phyloP scores from a whole-genome alignment of 371 early-diverging fungal species.

The Actinomortierella wolfii region DNA sequence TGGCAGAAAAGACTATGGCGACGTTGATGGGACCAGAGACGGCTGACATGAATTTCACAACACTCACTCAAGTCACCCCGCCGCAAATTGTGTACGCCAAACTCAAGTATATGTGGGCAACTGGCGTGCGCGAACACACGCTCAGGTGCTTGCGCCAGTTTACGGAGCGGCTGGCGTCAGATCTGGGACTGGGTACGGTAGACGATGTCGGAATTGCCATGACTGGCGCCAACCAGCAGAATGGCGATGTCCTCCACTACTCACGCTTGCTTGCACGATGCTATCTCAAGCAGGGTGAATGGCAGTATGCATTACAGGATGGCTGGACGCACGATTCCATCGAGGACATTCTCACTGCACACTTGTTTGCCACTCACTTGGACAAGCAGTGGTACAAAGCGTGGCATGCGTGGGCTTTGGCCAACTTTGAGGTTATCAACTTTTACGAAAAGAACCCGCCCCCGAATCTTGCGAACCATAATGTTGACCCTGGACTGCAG shows the following conservation, averaged over 20 bases:
- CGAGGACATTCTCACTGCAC: slow-evolving; percentile 82
- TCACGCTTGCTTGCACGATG: slow-evolving; percentile 83
- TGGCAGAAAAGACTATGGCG: slow-evolving; percentile 82
- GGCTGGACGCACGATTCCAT: slow-evolving; percentile 76
- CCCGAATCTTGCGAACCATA: slow-evolving; percentile 28
- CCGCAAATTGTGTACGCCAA: slow-evolving; percentile 93
- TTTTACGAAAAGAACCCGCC: slow-evolving; percentile 63
- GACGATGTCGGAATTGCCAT: slow-evolving; percentile 64
- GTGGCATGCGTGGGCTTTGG: slow-evolving; percentile 98
- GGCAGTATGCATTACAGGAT: slow-evolving; percentile 85
- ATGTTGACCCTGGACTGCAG: slow-evolving; percentile 37
- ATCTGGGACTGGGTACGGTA: slow-evolving; percentile 52
- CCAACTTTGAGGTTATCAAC: slow-evolving; percentile 91
- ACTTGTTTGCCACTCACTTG: slow-evolving; percentile 87
- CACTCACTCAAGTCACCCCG: slow-evolving; percentile 53
- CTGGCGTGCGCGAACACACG: slow-evolving; percentile 63
- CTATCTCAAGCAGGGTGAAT: slow-evolving; percentile 92
- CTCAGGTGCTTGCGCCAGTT: slow-evolving; percentile 67
- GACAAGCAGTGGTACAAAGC: slow-evolving; percentile 97
- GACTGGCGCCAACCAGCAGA: slow-evolving; percentile 56
- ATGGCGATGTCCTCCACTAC: slow-evolving; percentile 58
- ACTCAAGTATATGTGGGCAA: slow-evolving; percentile 94
- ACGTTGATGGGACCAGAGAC: slow-evolving; percentile 64
- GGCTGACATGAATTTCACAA: slow-evolving; percentile 42
- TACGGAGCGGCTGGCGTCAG: slow-evolving; percentile 62